These are phyloP conservation scores for Aspergillus sp. DNA, from an alignment of 2,329 filamentous ascomycete genomes.

Conservation along the genomic window DNA sequence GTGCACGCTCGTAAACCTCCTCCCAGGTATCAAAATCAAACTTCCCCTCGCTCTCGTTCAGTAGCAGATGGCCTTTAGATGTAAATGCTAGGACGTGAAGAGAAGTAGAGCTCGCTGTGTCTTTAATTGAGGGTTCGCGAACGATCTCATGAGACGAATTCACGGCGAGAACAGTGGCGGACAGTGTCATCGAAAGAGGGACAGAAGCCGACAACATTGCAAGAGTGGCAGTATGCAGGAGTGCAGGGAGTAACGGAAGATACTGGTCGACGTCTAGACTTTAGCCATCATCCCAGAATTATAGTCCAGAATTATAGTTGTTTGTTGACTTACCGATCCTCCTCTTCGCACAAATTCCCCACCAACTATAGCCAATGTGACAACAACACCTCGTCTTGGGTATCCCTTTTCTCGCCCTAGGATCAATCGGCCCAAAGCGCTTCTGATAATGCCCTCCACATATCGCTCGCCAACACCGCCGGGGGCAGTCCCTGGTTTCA, in stretches of 20 bases:
- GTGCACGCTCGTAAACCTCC: slow-evolving; percentile 63
- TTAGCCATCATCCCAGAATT: slow-evolving; percentile 13
- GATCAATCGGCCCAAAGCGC: slow-evolving; percentile 39
- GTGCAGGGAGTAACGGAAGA: slow-evolving; percentile 74
- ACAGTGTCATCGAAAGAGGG: slow-evolving; percentile 72
- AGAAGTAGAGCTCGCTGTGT: slow-evolving; percentile 65
- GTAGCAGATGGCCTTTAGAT: slow-evolving; percentile 68
- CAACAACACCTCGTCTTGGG: slow-evolving; percentile 42
- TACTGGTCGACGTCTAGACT: slow-evolving; percentile 53
- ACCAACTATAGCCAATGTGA: slow-evolving; percentile 43
- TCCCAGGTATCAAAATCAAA: slow-evolving; percentile 80
- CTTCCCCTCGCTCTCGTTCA: slow-evolving; percentile 77
- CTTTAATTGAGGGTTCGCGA: slow-evolving; percentile 61
- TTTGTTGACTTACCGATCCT: slow-evolving; percentile 34
- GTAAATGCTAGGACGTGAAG: slow-evolving; percentile 83
- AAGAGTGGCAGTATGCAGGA: slow-evolving; percentile 76
- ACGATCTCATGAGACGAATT: slow-evolving; percentile 46
- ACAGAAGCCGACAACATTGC: slow-evolving; percentile 80
- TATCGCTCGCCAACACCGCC: slow-evolving; percentile 82
- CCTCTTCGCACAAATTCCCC: slow-evolving; percentile 36
- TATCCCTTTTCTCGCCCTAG: slow-evolving; percentile 44
- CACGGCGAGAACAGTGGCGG: slow-evolving; percentile 65
- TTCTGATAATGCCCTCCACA: slow-evolving; percentile 61
- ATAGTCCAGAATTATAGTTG: background rate
- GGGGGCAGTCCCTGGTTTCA: slow-evolving; percentile 81